Percentiles rank a stretch among this genome's conserved stretches.
Conservation (phyloP, 495 filamentous ascomycete genomes). For the Penicillium cataractarum region DNA sequence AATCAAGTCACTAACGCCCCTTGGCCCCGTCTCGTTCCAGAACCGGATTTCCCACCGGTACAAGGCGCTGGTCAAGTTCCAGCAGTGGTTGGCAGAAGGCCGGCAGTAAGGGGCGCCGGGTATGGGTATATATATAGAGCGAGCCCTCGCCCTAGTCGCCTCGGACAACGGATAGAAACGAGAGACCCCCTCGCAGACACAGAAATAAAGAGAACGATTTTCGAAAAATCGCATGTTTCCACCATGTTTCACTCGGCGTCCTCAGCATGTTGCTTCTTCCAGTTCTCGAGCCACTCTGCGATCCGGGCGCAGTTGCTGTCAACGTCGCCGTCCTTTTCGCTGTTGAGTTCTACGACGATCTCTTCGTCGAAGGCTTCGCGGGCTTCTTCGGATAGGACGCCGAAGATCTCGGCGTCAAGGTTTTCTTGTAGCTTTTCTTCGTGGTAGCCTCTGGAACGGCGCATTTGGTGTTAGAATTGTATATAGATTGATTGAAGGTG, state of each 20-base stretch:
- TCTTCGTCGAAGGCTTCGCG: constrained; percentile 83
- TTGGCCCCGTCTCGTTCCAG: constrained; percentile 33
- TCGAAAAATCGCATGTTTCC: background rate
- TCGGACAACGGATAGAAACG: constrained; percentile 14
- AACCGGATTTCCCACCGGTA: constrained; percentile 90
- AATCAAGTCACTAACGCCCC: background rate
- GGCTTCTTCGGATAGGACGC: constrained; percentile 89
- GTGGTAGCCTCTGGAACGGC: constrained; percentile 63
- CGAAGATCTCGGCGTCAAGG: constrained; percentile 96
- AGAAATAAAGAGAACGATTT: background rate
- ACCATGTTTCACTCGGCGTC: constrained; percentile 19
- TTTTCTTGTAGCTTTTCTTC: constrained; percentile 94
- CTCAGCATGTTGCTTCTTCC: constrained; percentile 65
- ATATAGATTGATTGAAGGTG: background rate
- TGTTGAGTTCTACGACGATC: constrained; percentile 87
- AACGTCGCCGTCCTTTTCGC: constrained; percentile 79
- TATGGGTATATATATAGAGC: constrained; percentile 22
- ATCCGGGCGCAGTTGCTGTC: constrained; percentile 87
- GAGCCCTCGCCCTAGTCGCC: constrained; percentile 8
- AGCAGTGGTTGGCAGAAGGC: constrained; percentile 72
- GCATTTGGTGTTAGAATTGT: background rate
- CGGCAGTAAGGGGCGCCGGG: constrained; percentile 26
- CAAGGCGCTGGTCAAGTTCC: constrained; percentile 82
- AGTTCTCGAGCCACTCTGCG: constrained; percentile 76
- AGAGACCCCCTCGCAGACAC: background rate